phyloP scores from a whole-genome alignment of 495 filamentous ascomycete genomes.

The Trichoderma asperelloides region DNA sequence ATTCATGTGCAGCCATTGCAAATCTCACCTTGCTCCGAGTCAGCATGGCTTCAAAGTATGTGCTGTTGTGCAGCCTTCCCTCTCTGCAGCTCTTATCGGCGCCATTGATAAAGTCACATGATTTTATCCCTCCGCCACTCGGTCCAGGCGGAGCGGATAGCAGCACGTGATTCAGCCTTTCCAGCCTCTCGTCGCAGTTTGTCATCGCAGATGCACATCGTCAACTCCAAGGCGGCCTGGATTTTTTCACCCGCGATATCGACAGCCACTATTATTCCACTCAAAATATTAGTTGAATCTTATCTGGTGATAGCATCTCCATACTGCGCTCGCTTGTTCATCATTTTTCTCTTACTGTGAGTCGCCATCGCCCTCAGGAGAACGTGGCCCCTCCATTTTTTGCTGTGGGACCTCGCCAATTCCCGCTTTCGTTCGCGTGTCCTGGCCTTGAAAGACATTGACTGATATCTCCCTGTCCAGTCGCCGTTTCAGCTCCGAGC shows the following conservation, averaged over 20 bases:
- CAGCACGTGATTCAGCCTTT: background rate
- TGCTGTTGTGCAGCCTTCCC: no score
- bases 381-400: constrained; percentile 8
- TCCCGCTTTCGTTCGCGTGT: constrained; percentile 8
- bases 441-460: constrained; percentile 6
- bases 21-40: no score
- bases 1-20: no score
- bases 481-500: constrained; percentile 5
- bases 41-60: no score
- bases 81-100: background rate
- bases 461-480: background rate
- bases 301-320: background rate
- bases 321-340: background rate
- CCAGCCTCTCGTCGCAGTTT: constrained; percentile 1
- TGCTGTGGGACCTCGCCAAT: constrained; percentile 4
- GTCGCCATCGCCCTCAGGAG: background rate
- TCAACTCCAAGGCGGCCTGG: constrained; percentile 7
- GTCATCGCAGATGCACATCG: constrained; percentile 2
- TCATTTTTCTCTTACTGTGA: background rate
- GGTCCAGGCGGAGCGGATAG: background rate
- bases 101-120: background rate
- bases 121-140: background rate
- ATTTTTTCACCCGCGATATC: background rate
- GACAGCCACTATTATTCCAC: constrained; percentile 4
- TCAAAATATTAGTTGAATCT: background rate